These are phyloP conservation scores for Dendrobium officinale DNA, from an alignment of 106 monocot genomes.

Conservation along the genomic window DNA sequence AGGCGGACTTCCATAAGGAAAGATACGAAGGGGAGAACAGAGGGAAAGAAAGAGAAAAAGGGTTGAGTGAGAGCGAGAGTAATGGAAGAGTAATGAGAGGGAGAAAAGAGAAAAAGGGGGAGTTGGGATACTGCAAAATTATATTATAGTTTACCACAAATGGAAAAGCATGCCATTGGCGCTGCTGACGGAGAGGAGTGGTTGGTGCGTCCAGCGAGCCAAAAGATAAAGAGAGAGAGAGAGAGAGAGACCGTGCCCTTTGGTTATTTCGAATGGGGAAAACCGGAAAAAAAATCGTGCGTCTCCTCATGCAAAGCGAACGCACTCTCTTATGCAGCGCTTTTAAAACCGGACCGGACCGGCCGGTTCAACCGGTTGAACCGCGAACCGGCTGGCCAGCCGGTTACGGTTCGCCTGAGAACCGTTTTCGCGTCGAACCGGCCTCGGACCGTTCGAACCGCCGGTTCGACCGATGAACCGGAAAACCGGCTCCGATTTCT, in stretches of 20 bases:
- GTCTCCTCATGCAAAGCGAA: no score
- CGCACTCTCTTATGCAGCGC: no score
- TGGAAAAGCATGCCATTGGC: constrained; percentile 4
- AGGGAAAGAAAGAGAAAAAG: background rate
- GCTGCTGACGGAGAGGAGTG: constrained; percentile 2
- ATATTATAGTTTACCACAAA: constrained; percentile 9
- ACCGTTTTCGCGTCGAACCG: no score
- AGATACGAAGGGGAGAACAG: background rate
- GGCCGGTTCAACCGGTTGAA: no score
- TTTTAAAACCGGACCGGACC: no score
- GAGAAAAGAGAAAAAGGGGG: background rate
- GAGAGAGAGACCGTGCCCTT: background rate
- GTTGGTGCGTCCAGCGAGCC: background rate
- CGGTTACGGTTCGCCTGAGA: no score
- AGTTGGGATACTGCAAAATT: background rate
- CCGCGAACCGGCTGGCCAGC: no score
- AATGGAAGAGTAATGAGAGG: constrained; percentile 6
- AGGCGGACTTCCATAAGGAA: background rate
- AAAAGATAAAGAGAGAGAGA: background rate
- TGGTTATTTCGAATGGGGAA: no score
- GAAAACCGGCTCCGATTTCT: no score
- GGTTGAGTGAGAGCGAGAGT: background rate
- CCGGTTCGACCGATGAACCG: no score
- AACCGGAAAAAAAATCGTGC: no score
- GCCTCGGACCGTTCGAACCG: no score